Conservation (phyloP, 2,329 filamentous ascomycete genomes). For the Colletotrichum zoysiae region DNA sequence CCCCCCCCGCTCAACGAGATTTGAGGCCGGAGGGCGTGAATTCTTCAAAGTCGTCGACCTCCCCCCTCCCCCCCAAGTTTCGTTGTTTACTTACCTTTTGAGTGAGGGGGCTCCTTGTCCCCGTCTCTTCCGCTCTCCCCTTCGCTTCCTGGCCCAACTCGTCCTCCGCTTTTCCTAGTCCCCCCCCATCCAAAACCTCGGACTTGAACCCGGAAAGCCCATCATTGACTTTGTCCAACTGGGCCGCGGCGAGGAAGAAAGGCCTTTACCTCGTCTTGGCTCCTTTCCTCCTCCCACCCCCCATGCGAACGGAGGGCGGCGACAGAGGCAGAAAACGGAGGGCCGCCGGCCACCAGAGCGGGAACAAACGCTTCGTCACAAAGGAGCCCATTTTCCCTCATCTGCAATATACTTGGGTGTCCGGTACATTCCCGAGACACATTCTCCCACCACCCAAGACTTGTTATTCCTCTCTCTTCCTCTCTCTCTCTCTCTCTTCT, state of each 20-base stretch:
- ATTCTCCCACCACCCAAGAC: slow-evolving; percentile 25
- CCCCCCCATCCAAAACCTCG: slow-evolving; percentile 8
- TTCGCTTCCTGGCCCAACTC: slow-evolving; percentile 5
- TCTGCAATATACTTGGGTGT: slow-evolving; percentile 40
- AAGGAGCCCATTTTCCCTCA: slow-evolving; percentile 33
- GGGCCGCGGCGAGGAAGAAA: slow-evolving; percentile 1
- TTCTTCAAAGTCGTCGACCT: slow-evolving; percentile 30
- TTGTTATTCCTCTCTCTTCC: slow-evolving; percentile 9
- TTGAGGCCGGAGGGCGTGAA: slow-evolving; percentile 11
- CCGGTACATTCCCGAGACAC: slow-evolving; percentile 59
- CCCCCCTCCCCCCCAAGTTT: not conserved
- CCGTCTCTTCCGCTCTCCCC: not conserved
- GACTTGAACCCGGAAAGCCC: slow-evolving; percentile 25
- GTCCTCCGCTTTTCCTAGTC: slow-evolving; percentile 13
- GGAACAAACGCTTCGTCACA: slow-evolving; percentile 41
- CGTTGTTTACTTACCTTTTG: slow-evolving; percentile 14
- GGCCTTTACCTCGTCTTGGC: slow-evolving; percentile 10
- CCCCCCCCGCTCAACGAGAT: slow-evolving; percentile 15
- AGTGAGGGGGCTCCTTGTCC: slow-evolving; percentile 6
- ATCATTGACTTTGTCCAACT: slow-evolving; percentile 5
- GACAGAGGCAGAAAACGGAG: slow-evolving; percentile 6
- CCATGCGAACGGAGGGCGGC: slow-evolving; percentile 25
- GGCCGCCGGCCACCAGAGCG: slow-evolving; percentile 22
- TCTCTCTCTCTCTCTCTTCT: slow-evolving; percentile 3
- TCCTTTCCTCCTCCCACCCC: slow-evolving; percentile 12